Evolutionary conservation across 805 yeast species (phyloP).

Genomic region (Schizosaccharomyces japonicus): DNA sequence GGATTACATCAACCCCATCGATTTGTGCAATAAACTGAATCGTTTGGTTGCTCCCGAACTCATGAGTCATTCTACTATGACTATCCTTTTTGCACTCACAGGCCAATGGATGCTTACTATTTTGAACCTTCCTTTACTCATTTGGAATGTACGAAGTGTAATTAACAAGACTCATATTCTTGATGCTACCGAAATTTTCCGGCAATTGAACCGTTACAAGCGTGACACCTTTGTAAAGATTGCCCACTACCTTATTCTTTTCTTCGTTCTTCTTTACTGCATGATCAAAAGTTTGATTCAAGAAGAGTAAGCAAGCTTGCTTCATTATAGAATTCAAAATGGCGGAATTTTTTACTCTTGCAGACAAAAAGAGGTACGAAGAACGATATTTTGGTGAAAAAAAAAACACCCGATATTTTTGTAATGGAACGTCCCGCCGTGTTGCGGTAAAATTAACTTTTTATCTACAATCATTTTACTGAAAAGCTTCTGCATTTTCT

Average conservation of each 20-base stretch:
- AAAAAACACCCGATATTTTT: too few relatives aligned
- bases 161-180: slow-evolving; percentile 58
- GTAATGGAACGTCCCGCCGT: too few relatives aligned
- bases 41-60: slow-evolving; percentile 76
- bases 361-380: too few relatives aligned
- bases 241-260: slow-evolving; percentile 73
- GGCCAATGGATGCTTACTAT: slow-evolving; percentile 85
- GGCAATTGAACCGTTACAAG: slow-evolving; percentile 81
- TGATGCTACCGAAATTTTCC: slow-evolving; percentile 92
- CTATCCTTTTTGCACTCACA: slow-evolving; percentile 41
- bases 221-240: slow-evolving; percentile 74
- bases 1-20: slow-evolving; percentile 93
- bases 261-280: slow-evolving; percentile 73
- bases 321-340: too few relatives aligned
- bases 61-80: slow-evolving; percentile 28
- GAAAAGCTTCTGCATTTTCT: too few relatives aligned
- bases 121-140: slow-evolving; percentile 59
- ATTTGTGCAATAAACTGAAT: slow-evolving; percentile 79
- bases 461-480: too few relatives aligned
- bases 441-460: too few relatives aligned
- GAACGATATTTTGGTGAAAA: too few relatives aligned
- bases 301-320: slow-evolving; percentile 1
- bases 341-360: too few relatives aligned
- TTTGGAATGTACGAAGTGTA: slow-evolving; percentile 58
- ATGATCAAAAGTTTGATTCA: neutral